Evolutionary conservation across 2,329 filamentous ascomycete genomes (phyloP), one percentile per base, ranked within the genome.

Genomic region (Rhinocladiella mackenziei): DNA sequence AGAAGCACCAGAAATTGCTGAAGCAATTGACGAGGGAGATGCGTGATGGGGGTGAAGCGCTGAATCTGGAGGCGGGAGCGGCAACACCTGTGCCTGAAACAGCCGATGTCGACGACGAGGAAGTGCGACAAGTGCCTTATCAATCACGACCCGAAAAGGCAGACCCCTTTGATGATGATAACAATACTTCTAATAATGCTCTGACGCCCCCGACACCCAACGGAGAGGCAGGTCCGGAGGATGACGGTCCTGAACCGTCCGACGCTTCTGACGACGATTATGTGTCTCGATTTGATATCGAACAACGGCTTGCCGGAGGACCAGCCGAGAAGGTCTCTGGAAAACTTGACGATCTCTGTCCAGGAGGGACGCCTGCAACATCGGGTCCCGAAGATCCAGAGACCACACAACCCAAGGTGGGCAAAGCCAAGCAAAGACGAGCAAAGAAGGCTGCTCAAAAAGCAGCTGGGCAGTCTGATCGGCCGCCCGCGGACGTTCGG

Each of bases 1-100:
- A 95, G 65, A 98, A 97, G 66, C 92, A 98, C 59, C 67, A 83
- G 50, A 97, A 95, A 62, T 84, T 88, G 2, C 76, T 96, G 5
- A 83, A 89, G 55, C 78, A 89, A 49, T 67, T 98, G 28, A 81
- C 80, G 58, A 76, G 79, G 58, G 83, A 92, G 62, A 94, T 98
- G 89, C 78, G 76, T 56, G 81, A 83, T 56, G 86, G 98, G 58
- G 84, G 89, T 57, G 71, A 73, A 34, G 73, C 80, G 8, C 35
- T 55, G 8, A 28, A 55, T 20, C 36, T 53, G 9, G 38, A 47
- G n/a, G 36, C 19, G 15, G 45, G 45, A 32, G 41, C 23, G 28
- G 6, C 34, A n/a, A 25, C 13, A 4, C 13, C 30, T 5, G 20
- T 46, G 13, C 22, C 25, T 28, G 36, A 35, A n/a, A 30, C 33